Percentiles rank a stretch among this genome's conserved stretches.
These are phyloP conservation scores for Tieghemostelium lacteum DNA, from an alignment of 78 protist genomes.

Conservation along the genomic window DNA sequence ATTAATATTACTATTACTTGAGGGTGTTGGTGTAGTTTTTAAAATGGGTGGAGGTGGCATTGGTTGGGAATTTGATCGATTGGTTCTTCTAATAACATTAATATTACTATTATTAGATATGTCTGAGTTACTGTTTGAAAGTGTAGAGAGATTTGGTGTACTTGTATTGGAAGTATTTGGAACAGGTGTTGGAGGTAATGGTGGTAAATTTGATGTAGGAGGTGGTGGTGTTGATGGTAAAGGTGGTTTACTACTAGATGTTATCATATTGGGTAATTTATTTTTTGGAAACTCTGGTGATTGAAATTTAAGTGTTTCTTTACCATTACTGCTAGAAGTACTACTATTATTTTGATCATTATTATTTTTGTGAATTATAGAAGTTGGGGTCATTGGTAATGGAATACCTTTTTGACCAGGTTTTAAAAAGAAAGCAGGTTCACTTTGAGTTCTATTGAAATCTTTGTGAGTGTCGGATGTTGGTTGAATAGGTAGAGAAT, in stretches of 20 bases:
- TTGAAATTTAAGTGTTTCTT: background rate
- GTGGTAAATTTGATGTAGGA: too few relatives aligned
- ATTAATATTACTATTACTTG: too few relatives aligned
- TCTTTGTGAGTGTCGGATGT: background rate
- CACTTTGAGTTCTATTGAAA: background rate
- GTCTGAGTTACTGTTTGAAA: too few relatives aligned
- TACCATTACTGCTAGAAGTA: background rate
- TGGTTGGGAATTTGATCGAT: too few relatives aligned
- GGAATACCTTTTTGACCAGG: conserved; percentile 43
- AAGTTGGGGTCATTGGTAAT: conserved; percentile 11
- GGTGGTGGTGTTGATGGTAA: too few relatives aligned
- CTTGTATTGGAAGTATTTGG: too few relatives aligned
- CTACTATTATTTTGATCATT: background rate
- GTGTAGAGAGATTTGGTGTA: too few relatives aligned
- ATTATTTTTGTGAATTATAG: background rate
- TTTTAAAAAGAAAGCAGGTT: background rate
- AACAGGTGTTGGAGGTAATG: too few relatives aligned
- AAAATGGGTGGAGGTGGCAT: too few relatives aligned
- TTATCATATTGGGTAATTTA: background rate
- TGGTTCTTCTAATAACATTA: too few relatives aligned
- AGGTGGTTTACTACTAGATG: background rate
- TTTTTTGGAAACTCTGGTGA: conserved; percentile 16
- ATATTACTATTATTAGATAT: too few relatives aligned
- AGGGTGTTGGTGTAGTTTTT: too few relatives aligned
- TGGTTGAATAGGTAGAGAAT: conserved; percentile 1